Conservation (phyloP, 148 eudicot species). For the Nepenthes mirabilis region DNA sequence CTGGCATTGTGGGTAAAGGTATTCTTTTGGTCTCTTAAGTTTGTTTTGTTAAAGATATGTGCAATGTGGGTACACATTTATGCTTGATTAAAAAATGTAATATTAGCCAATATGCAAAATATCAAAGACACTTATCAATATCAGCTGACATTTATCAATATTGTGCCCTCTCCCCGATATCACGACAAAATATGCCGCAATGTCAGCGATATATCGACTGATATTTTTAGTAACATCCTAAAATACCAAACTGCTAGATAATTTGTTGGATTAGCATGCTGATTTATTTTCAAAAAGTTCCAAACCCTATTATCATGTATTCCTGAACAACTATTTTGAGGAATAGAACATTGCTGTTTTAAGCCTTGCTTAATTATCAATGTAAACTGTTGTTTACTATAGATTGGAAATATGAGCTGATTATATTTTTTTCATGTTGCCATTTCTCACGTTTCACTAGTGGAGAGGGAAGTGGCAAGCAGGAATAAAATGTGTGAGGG, state of each 20-base stretch:
- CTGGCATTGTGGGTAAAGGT: conserved; percentile 98
- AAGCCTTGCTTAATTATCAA: not conserved
- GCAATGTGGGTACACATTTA: too few species aligned
- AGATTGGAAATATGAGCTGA: not conserved
- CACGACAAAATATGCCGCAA: too few species aligned
- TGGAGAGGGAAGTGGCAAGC: conserved; percentile 99
- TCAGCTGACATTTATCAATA: too few species aligned
- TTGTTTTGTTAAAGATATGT: not conserved
- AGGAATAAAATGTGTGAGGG: conserved; percentile 83
- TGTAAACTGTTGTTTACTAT: not conserved
- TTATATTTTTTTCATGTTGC: conserved; percentile 6
- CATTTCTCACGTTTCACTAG: conserved; percentile 32
- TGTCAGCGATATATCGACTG: too few species aligned
- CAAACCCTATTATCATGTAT: too few species aligned
- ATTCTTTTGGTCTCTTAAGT: conserved; percentile 10
- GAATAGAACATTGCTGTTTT: too few species aligned
- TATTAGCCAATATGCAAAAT: not conserved
- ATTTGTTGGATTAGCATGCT: not conserved
- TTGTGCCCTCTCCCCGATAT: too few species aligned
- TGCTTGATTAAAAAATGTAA: not conserved
- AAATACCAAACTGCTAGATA: too few species aligned
- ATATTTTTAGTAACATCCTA: too few species aligned
- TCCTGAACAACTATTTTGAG: too few species aligned
- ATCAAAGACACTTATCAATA: too few species aligned
- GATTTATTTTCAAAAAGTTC: not conserved